Conservation (phyloP, 352 stramenopile species). For the Phytophthora brassicae region DNA sequence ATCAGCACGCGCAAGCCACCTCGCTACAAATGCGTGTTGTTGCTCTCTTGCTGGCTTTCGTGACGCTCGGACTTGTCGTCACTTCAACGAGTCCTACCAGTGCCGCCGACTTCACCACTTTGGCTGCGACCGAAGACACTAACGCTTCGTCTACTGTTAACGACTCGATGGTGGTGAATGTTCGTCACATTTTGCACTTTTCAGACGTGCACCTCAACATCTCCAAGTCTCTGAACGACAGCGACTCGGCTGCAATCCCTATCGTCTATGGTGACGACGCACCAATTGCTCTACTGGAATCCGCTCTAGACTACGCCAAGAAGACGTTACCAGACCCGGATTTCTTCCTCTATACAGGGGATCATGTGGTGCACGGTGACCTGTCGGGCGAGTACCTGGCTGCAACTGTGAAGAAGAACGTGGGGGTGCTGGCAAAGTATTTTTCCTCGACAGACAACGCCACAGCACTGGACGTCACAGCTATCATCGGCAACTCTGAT, state of each 20-base stretch:
- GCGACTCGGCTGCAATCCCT: slow-evolving; percentile 41
- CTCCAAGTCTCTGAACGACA: slow-evolving; percentile 41
- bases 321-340: slow-evolving; percentile 57
- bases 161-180: background rate
- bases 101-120: background rate
- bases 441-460: slow-evolving; percentile 33
- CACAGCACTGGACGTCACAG: slow-evolving; percentile 49
- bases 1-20: slow-evolving; percentile 4
- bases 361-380: slow-evolving; percentile 62
- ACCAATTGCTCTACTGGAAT: slow-evolving; percentile 54
- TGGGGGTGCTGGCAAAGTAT: slow-evolving; percentile 61
- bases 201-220: slow-evolving; percentile 82
- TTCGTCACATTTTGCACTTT: slow-evolving; percentile 72
- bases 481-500: slow-evolving; percentile 75
- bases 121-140: background rate
- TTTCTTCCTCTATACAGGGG: slow-evolving; percentile 76
- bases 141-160: background rate
- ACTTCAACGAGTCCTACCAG: slow-evolving; percentile 16
- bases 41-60: slow-evolving; percentile 7
- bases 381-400: slow-evolving; percentile 56
- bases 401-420: slow-evolving; percentile 53
- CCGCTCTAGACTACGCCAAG: slow-evolving; percentile 63
- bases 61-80: slow-evolving; percentile 7
- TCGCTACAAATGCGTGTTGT: slow-evolving; percentile 5
- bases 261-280: slow-evolving; percentile 49